Conservation (phyloP, 345 rosid genomes). For the Mangifera indica region DNA sequence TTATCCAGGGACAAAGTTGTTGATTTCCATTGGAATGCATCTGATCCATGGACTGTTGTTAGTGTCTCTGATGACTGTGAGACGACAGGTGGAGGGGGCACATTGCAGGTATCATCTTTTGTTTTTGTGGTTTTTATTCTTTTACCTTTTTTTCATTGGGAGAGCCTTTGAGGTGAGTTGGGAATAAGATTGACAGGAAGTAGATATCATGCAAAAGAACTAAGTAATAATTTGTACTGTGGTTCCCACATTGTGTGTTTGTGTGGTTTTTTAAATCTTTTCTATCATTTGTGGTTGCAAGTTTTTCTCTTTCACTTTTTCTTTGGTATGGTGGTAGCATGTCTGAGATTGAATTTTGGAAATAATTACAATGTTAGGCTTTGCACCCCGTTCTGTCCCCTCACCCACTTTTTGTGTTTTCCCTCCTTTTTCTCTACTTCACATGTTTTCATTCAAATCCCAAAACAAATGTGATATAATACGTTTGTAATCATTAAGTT, state of each 20-base stretch:
- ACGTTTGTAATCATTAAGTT: not conserved
- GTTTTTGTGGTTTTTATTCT: not conserved
- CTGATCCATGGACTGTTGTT: constrained; percentile 94
- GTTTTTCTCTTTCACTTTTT: not conserved
- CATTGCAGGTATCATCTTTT: constrained; percentile 63
- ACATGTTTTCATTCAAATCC: not conserved
- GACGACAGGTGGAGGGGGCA: constrained; percentile 90
- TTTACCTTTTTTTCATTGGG: not conserved
- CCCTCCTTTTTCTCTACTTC: not conserved
- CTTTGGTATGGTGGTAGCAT: too few relatives aligned
- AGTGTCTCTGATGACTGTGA: constrained; percentile 99
- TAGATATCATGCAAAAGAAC: not conserved
- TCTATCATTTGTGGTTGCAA: not conserved
- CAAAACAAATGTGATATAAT: not conserved
- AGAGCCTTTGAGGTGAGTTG: not conserved
- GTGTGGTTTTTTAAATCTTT: too few relatives aligned
- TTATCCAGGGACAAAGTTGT: constrained; percentile 84
- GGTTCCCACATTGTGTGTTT: too few relatives aligned
- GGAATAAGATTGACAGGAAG: not conserved
- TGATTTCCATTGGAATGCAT: constrained; percentile 87
- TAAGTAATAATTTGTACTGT: not conserved
- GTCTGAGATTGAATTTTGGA: too few relatives aligned
- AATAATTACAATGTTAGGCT: too few relatives aligned
- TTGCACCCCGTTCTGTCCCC: not conserved
- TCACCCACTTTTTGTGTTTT: not conserved